Base-by-base conservation (phyloP, 129 eudicot genomes). In the Cynara cardunculus region DNA sequence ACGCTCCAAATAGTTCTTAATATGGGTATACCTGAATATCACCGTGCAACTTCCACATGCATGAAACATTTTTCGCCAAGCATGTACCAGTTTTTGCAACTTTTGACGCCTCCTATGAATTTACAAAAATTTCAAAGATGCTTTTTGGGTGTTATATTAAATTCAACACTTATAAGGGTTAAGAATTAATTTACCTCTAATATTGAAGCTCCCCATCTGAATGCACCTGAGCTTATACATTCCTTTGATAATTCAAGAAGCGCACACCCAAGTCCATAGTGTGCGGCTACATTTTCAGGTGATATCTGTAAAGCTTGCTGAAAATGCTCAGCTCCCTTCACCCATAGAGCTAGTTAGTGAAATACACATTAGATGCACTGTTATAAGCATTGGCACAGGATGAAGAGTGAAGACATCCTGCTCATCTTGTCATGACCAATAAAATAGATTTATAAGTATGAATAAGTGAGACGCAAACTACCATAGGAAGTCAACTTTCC, bases 11-110 rank as follows among this genome's bases (percentile, higher is more conserved):
- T 49, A 73, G 31, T 14, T 37, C 66, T 68, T 62, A 37, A 28
- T 59, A 75, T 18, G 66, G 31, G 67, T 61, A n/a, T 88, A 96
- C 99, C 98, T 96, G 93, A 86, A 96, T 89, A 88, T 96, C 99
- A 72, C 97, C 99, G 76, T 85, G 98, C 84, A 96, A 89, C 91
- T 96, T 96, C 99, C 99, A 96, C 66, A 87, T 75, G 84, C 92
- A 88, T 31, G 98, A 89, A 35, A 87, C 75, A 83, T 88, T 92
- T 77, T 97, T 87, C 26, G 89, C 91, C 80, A 92, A 80, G 66
- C 61, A 61, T 18, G 93, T 85, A 83, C 93, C 79, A 71, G 70
- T 70, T 32, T 73, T 67, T 71, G 89, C 87, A 75, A 89, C 87
- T 74, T 82, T 77, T 77, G 97, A 90, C 39, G 98, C 99, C 88